Evolutionary conservation across 169 alveolate genomes (phyloP).

Genomic region (Eimeria praecox): DNA sequence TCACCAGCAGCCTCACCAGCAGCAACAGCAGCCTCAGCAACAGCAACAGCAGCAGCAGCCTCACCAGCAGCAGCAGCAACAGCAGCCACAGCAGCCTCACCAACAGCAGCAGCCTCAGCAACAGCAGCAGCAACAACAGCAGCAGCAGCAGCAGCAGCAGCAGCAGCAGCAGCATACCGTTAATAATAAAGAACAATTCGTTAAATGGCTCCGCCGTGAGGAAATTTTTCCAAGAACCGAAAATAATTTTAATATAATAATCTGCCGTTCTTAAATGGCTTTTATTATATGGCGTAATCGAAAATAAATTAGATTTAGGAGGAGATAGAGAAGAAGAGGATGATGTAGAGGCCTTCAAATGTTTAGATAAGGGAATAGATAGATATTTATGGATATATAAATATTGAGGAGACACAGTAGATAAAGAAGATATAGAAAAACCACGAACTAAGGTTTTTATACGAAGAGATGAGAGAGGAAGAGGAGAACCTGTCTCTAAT

Average conservation of each 20-base stretch:
- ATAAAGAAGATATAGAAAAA: too few relatives aligned
- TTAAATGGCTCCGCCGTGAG: conserved; percentile 57
- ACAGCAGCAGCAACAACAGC: conserved; percentile 3
- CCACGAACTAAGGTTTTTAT: background rate
- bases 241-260: background rate
- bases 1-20: too few relatives aligned
- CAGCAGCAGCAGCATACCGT: conserved; percentile 11
- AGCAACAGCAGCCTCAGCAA: too few relatives aligned
- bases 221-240: conserved; percentile 71
- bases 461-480: background rate
- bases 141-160: background rate
- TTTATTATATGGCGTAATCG: background rate
- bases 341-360: too few relatives aligned
- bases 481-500: background rate
- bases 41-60: too few relatives aligned
- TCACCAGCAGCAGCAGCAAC: conserved; percentile 22
- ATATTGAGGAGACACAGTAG: too few relatives aligned
- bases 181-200: conserved; percentile 54
- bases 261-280: conserved; percentile 19
- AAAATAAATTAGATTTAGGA: too few relatives aligned
- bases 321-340: too few relatives aligned
- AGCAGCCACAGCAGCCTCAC: background rate
- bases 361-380: too few relatives aligned
- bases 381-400: too few relatives aligned
- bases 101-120: conserved; percentile 13